Evolutionary conservation across 1,284 basidiomycete species (phyloP), one percentile per base, ranked within the genome.

Genomic region (Cystobasidiaceae sp.): DNA sequence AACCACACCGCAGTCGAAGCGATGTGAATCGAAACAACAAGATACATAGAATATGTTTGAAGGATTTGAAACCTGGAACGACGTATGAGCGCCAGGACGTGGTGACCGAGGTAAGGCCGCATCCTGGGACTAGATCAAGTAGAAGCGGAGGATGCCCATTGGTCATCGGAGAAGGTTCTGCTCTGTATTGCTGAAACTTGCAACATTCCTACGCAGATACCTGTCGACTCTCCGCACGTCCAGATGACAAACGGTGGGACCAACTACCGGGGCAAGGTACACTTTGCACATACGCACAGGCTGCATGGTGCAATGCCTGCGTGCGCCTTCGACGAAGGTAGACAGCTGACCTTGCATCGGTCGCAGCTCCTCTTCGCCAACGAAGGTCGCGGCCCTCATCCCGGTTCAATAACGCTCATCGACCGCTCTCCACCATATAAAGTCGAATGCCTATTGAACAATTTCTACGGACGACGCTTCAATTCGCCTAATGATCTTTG

Each of bases 401-500:
- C 44, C 25, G 44, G 44, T 7, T 39, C 59, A 28, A 19, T 61
- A 27, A 39, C 34, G 5, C 21, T 48, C 13, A 39, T 61, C 28
- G 48, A 61, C 19, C 52, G 52, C 33, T 41, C 39, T 9, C 34
- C 52, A 27, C 48, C 49, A 19, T 27, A 49, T 15, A 11, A 28
- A 13, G 49, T 41, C 30, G 59, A 51, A 33, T 49, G 44, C 25
- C 28, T 64, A n/a, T 32, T 64, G 34, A 55, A 55, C 51, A 64
- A 64, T 21, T 28, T 64, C 19, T 56, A 45, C 28, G 88, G 88
- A 0, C 55, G 71, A 3, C 68, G 63, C 4, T 73, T 73, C 59
- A 71, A 70, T 49, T 67, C 69, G 19, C 49, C 71, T 25, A 73
- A 73, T 60, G 71, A 73, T 44, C 68, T 73, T 2, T 66, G 67